Evolutionary conservation across 1,284 basidiomycete genomes (phyloP).

Genomic region (Puccinia triticina): DNA sequence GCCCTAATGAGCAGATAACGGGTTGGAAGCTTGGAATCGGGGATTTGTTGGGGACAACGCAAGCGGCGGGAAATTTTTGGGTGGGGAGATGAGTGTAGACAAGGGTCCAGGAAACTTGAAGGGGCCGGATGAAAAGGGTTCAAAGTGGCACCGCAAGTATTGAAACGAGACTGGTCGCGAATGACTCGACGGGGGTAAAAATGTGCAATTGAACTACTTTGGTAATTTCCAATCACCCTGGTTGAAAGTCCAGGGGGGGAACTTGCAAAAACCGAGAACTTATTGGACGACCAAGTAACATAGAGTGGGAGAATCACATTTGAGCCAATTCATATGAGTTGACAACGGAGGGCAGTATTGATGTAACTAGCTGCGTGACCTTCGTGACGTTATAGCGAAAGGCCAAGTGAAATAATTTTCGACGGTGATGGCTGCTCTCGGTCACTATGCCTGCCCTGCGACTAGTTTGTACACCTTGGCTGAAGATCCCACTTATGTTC

Average conservation of each 20-base stretch:
- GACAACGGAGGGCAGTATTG: conserved; percentile 25
- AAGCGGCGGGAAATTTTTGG: not conserved
- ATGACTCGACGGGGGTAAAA: not conserved
- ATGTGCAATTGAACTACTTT: conserved; percentile 13
- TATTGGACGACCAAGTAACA: not conserved
- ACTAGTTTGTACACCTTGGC: not conserved
- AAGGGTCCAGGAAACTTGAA: conserved; percentile 16
- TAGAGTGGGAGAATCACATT: conserved; percentile 18
- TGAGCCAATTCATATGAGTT: not conserved
- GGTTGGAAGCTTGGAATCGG: not conserved
- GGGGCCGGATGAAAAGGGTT: not conserved
- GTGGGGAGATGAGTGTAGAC: not conserved
- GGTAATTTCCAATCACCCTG: conserved; percentile 16
- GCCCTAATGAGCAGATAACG: not conserved
- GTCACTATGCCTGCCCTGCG: not conserved
- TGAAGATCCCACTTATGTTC: not conserved
- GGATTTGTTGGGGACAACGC: not conserved
- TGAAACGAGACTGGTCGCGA: not conserved
- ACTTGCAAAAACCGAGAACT: not conserved
- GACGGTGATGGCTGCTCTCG: not conserved
- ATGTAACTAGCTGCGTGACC: not conserved
- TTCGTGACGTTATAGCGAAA: not conserved
- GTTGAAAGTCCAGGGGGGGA: conserved; percentile 27
- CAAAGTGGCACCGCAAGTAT: not conserved
- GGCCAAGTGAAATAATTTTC: conserved; percentile 1